Base-by-base conservation (phyloP, 768 basidiomycete genomes). In the Rhodotorula babjevae region DNA sequence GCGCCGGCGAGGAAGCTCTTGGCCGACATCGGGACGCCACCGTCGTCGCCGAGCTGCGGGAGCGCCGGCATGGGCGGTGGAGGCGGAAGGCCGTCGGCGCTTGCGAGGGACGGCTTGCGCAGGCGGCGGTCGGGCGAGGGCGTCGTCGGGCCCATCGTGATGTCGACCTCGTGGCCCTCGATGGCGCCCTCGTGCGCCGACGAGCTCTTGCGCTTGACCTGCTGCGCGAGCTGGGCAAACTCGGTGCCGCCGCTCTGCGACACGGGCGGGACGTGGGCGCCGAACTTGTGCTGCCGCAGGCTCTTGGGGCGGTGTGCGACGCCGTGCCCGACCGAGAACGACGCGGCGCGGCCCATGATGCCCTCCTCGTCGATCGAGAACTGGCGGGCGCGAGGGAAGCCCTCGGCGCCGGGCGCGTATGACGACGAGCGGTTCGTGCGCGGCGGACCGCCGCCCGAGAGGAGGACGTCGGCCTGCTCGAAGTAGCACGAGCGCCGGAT, bases 351-450 rank as follows among this genome's bases (percentile, higher is more conserved):
- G 33, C 31, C 46, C 44, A 65, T 27, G 56, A 65, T 65, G 44
- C 56, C 56, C 42, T 65, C 64, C 27, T 65, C 64, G 64, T 72
- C 71, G 61, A 72, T 72, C 56, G 71, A 72, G 65, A 72, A 68
- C 47, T 72, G 71, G 3, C 71, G 65, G 5, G 36, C 36, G 36
- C 49, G 50, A 33, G 9, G 58, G 14, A 19, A 66, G 40, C 21
- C 21, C 8, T 33, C 44, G n/a, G 29, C 3, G 9, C 46, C 44
- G 6, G 46, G 61, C 29, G 62, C 67, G 63, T 65, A 64, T 42
- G 71, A 72, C 6, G 66, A 53, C 4, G 66, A 42, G 12, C 71
- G 62, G 11, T 2, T 29, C 16, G 40, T 52, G 7, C 65, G 71
- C 44, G 44, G 14, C 0, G 40, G 56, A 19, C 61, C 61, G 0